Evolutionary conservation across 2,329 filamentous ascomycete species (phyloP), one percentile per base, ranked within the genome.

Genomic region (Phialophora macrospora): DNA sequence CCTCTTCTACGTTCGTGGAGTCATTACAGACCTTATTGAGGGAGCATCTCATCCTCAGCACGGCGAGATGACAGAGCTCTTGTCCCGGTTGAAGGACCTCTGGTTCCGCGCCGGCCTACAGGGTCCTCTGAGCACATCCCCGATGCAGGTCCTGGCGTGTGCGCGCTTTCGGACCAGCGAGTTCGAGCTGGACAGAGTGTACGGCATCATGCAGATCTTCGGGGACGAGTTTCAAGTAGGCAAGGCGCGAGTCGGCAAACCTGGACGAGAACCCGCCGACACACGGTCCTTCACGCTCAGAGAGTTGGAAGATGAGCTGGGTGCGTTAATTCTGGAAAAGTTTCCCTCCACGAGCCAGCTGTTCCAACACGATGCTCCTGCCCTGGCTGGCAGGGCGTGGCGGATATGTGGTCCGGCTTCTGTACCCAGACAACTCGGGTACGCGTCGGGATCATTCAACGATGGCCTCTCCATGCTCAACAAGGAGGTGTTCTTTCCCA

Each of bases 381-480:
- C 24, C 24, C 24, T 52, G 24, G 49, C 26, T 5, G 49, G 49
- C 1, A 52, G 24, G 17, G 49, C 20, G 8, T 52, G 49, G 49
- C 49, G 49, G 24, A 52, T 52, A 52, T 52, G 49, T 28, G 49
- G 49, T 12, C 14, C 20, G 24, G 49, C 49, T 17, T 52, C 49
- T 6, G 49, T 52, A 17, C 49, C 49, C 14, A 11, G 49, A 52
- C 49, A 52, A 17, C 49, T 52, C 2, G 49, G 49, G 9, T 52
- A 22, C 24, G 49, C 49, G 49, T 52, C 49, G 6, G 49, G 49
- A 11, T 52, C 49, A 6, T 52, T 52, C 49, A 52, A 52, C 14
- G 49, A 52, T 28, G 49, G 49, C 20, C 49, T 52, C 49, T 52
- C 49, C 24, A 52, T 52, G 49, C 49, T 52, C 49, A 52, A 52